phyloP scores from a whole-genome alignment of 306 rosid genomes.

The Crotalaria pallida region DNA sequence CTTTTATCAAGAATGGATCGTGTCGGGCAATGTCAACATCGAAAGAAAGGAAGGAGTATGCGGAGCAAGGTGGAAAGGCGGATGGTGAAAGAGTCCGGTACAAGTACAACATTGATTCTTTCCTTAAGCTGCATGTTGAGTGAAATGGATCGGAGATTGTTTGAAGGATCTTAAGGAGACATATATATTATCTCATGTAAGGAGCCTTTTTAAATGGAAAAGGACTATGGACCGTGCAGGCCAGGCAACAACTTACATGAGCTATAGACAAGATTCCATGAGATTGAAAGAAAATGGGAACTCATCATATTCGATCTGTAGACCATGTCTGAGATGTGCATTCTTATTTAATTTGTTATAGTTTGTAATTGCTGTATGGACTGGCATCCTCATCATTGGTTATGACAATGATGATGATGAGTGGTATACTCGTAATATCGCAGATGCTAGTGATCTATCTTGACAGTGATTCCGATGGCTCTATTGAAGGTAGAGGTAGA shows the following conservation, averaged over 20 bases:
- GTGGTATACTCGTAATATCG: constrained; percentile 34
- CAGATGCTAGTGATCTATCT: constrained; percentile 35
- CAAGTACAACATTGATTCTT: constrained; percentile 16
- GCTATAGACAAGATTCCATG: neutral
- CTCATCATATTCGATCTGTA: neutral
- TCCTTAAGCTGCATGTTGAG: neutral
- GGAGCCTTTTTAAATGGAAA: neutral
- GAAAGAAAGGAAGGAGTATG: constrained; percentile 74
- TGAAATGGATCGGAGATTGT: neutral
- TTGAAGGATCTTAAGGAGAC: neutral
- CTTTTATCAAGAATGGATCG: constrained; percentile 35
- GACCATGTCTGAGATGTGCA: neutral
- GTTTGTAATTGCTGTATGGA: neutral
- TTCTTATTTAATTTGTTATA: neutral
- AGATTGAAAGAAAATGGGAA: neutral
- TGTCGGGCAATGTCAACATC: constrained; percentile 72
- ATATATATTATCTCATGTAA: neutral
- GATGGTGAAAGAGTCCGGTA: constrained; percentile 89
- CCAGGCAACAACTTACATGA: neutral
- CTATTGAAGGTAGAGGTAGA: constrained; percentile 30
- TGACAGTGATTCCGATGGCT: constrained; percentile 32
- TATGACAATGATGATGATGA: constrained; percentile 14
- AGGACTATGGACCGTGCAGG: neutral
- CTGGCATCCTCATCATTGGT: neutral
- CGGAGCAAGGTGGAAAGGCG: constrained; percentile 89